Percentiles rank a stretch among this genome's conserved stretches.
Conservation (phyloP, 2,329 filamentous ascomycete genomes). For the Colletotrichum simmondsii region DNA sequence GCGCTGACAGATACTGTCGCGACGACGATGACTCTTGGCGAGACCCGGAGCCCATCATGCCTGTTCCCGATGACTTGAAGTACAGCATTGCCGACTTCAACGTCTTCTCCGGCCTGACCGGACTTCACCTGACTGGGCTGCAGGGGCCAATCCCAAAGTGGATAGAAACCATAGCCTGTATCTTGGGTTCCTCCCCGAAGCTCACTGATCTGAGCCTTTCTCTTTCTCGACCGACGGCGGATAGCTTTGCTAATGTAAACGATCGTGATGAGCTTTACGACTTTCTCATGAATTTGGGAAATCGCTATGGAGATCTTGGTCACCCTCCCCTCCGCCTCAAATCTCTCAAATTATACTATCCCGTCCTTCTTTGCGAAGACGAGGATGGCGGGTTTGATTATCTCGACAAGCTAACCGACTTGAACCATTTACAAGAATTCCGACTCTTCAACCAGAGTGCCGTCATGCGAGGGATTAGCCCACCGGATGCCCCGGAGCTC, state of each 20-base stretch:
- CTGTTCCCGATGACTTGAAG: neutral
- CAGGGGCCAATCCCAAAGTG: neutral
- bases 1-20: neutral
- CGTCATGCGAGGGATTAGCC: neutral
- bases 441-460: neutral
- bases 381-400: neutral
- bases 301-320: neutral
- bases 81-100: neutral
- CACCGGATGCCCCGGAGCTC: too few relatives aligned
- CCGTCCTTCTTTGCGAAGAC: neutral
- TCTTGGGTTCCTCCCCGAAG: neutral
- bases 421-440: neutral
- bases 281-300: neutral
- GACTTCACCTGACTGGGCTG: neutral
- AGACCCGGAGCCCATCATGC: neutral
- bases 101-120: neutral
- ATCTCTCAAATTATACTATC: neutral
- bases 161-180: neutral
- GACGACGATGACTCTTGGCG: neutral
- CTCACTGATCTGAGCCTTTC: neutral
- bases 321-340: neutral
- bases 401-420: neutral
- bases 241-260: too few relatives aligned
- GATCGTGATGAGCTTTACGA: neutral
- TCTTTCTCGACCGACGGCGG: neutral